Base-by-base conservation (phyloP, 495 filamentous ascomycete species). In the Corynascus novoguineensis region DNA sequence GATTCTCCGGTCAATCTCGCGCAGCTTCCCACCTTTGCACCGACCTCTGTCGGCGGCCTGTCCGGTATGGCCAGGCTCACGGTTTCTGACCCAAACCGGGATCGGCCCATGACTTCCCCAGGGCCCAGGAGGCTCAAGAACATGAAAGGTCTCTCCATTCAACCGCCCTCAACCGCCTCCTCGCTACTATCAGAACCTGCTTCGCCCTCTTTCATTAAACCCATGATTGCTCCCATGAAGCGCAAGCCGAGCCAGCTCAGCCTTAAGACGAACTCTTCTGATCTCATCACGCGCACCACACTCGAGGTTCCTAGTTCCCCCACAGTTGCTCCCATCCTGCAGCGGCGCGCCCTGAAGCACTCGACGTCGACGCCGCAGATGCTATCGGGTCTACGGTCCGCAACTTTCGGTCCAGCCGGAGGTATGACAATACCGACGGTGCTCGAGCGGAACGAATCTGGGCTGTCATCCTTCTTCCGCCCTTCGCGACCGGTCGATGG, bases 101-200 rank as follows among this genome's bases (percentile, higher is more conserved):
- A 78, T 58, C 68, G 80, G 44, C 80, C 80, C 11, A 81, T 80
- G 78, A 81, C 80, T n/a, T 83, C 82, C 34, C 78, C 80, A n/a
- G 86, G 85, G 5, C 89, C 90, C 2, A 78, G 84, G 66, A 86
- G 89, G 67, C 81, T 84, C 28, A 86, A 90, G 49, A 98, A 98
- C 69, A 84, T 92, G 64, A 98, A 98, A 70, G 92, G 92, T 48
- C 77, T 98, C 5, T 96, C 91, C 1, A 81, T 97, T 55, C 89
- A 93, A 56, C 88, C 95, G 45, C 83, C 86, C 14, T 77, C 82
- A 8, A 73, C 64, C 73, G 78, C 55, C 27, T 67, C 69, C 1
- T 71, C 70, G 2, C 60, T 76, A 47, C 64, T 86, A 21, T 90
- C 89, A 0, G 86, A 89, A 31, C 89, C 92, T 27, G 78, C 87